Percentiles rank a stretch among this genome's conserved stretches.
These are phyloP conservation scores for Tulasnella sp. DNA, from an alignment of 768 basidiomycete species.

Conservation along the genomic window DNA sequence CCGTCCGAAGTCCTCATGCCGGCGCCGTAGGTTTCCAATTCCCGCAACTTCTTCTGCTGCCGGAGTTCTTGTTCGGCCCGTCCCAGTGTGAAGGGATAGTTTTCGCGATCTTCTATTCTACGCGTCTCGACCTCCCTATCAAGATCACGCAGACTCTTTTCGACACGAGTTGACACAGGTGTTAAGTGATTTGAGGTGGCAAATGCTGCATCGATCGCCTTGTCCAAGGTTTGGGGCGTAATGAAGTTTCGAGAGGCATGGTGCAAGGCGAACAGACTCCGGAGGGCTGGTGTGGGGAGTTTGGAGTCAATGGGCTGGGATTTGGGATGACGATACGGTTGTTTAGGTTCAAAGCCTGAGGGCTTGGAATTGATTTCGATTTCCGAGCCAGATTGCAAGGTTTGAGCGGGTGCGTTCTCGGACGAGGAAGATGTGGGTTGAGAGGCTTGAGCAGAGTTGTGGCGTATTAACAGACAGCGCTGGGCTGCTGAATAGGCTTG, in stretches of 20 bases:
- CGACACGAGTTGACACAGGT: neutral
- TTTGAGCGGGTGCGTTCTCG: neutral
- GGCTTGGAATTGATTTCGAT: neutral
- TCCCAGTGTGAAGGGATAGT: neutral
- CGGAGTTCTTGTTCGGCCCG: neutral
- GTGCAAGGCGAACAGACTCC: conserved; percentile 24
- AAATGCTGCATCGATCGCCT: conserved; percentile 22
- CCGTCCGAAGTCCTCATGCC: conserved; percentile 8
- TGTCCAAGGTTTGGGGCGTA: conserved; percentile 26
- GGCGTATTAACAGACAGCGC: neutral
- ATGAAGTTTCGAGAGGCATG: conserved; percentile 25
- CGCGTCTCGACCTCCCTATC: neutral
- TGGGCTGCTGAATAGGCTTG: neutral
- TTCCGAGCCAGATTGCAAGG: neutral
- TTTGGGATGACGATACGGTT: neutral
- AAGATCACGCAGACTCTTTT: conserved; percentile 1
- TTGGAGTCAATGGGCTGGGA: conserved; percentile 13
- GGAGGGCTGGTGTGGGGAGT: conserved; percentile 29
- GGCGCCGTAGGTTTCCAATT: neutral
- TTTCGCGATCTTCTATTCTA: neutral
- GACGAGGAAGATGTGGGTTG: neutral
- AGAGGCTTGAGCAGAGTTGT: neutral
- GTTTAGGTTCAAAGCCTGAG: neutral
- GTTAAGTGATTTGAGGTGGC: conserved; percentile 18
- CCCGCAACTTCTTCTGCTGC: neutral